These are phyloP conservation scores for Macrolepiota albuminosa DNA, from an alignment of 768 basidiomycete species.

Conservation along the genomic window DNA sequence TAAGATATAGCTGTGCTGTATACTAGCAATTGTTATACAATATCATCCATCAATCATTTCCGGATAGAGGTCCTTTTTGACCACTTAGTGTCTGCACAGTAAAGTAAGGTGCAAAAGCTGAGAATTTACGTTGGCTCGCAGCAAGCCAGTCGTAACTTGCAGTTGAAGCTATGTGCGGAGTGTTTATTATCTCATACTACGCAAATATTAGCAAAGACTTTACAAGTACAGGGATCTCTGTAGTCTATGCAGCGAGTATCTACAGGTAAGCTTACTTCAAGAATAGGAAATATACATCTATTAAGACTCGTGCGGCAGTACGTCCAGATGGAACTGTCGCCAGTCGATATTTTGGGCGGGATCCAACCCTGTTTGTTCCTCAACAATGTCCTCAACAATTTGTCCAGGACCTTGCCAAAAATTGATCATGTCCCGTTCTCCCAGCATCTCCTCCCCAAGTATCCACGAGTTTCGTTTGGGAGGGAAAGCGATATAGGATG, in stretches of 20 bases:
- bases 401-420: conserved; percentile 15
- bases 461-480: conserved; percentile 14
- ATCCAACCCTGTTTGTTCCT: conserved; percentile 32
- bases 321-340: conserved; percentile 52
- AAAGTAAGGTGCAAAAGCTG: neutral
- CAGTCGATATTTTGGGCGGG: conserved; percentile 42
- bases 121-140: neutral
- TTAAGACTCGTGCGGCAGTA: conserved; percentile 26
- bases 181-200: neutral
- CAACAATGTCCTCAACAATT: conserved; percentile 19
- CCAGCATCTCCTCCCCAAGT: conserved; percentile 14
- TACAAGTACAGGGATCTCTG: neutral
- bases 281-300: neutral
- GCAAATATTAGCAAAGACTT: too few species aligned
- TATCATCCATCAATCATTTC: neutral
- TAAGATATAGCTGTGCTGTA: neutral
- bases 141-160: neutral
- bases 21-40: neutral
- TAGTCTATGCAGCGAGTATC: neutral
- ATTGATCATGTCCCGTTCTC: conserved; percentile 28
- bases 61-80: neutral
- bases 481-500: conserved; percentile 26
- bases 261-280: neutral
- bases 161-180: neutral
- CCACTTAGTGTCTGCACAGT: neutral